These are phyloP conservation scores for Cadophora sp. DNA, from an alignment of 2,329 filamentous ascomycete genomes.

Conservation along the genomic window DNA sequence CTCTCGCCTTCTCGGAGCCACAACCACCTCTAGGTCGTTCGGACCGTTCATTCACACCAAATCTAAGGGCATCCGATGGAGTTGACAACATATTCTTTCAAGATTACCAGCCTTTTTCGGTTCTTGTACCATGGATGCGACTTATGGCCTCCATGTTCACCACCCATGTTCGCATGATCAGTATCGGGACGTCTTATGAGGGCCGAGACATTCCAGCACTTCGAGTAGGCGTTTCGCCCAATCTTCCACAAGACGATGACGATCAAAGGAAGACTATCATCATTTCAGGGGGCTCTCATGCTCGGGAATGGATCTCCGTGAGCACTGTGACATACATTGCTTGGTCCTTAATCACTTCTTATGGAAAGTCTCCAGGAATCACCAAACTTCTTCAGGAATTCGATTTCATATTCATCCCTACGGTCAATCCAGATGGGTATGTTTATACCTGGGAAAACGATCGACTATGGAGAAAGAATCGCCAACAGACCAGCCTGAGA, in stretches of 20 bases:
- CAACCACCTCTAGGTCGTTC: constrained; percentile 33
- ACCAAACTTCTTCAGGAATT: constrained; percentile 83
- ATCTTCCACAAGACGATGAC: constrained; percentile 52
- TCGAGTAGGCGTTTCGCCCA: constrained; percentile 70
- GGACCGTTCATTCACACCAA: constrained; percentile 44
- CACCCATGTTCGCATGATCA: constrained; percentile 74
- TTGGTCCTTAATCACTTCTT: constrained; percentile 84
- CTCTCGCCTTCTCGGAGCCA: constrained; percentile 36
- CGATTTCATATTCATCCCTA: constrained; percentile 88
- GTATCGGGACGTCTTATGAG: constrained; percentile 85
- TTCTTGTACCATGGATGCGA: constrained; percentile 84
- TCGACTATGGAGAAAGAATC: constrained; percentile 93
- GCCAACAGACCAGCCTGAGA: constrained; percentile 79
- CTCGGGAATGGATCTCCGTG: constrained; percentile 94
- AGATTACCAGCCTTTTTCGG: constrained; percentile 87
- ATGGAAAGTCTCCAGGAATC: constrained; percentile 74
- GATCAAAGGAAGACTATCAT: constrained; percentile 76
- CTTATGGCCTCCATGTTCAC: constrained; percentile 91
- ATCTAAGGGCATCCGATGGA: constrained; percentile 41
- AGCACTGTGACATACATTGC: constrained; percentile 91
- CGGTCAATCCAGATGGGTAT: constrained; percentile 92
- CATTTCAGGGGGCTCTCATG: constrained; percentile 86
- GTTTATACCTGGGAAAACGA: constrained; percentile 93
- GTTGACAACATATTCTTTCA: constrained; percentile 85
- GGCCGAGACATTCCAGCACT: constrained; percentile 86